phyloP scores from a whole-genome alignment of 805 yeast genomes.

The Candida maesae region DNA sequence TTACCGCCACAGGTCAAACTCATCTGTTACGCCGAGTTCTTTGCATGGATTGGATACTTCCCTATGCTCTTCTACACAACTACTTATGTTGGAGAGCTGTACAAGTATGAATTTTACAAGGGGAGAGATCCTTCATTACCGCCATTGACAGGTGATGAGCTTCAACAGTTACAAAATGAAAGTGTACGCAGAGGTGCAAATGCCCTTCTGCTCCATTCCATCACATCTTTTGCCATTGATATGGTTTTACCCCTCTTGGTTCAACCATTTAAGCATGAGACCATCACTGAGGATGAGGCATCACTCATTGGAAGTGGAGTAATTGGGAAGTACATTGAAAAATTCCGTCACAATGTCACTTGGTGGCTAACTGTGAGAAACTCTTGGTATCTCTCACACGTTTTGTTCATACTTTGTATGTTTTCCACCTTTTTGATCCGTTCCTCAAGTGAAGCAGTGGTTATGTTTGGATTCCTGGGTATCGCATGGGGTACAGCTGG shows the following conservation, averaged over 20 bases:
- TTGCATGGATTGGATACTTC: constrained; percentile 69
- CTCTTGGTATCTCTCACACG: constrained; percentile 50
- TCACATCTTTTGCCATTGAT: constrained; percentile 43
- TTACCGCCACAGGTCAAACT: constrained; percentile 48
- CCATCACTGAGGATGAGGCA: constrained; percentile 11
- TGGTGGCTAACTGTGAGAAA: constrained; percentile 33
- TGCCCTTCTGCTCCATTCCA: constrained; percentile 48
- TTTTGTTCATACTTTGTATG: constrained; percentile 46
- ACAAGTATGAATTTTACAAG: constrained; percentile 35
- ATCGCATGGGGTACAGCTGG: constrained; percentile 59
- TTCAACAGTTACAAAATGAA: constrained; percentile 38
- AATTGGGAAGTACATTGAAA: constrained; percentile 9
- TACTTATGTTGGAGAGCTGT: constrained; percentile 60
- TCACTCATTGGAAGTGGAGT: constrained; percentile 2
- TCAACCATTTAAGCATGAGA: constrained; percentile 27
- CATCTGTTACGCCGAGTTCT: constrained; percentile 54
- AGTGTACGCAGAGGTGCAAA: constrained; percentile 48
- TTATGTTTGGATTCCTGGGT: constrained; percentile 50
- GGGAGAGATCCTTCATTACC: constrained; percentile 34
- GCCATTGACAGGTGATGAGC: constrained; percentile 35
- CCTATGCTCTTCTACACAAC: constrained; percentile 63
- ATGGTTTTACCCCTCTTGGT: constrained; percentile 42
- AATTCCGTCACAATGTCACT: constrained; percentile 10
- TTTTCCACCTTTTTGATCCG: constrained; percentile 42
- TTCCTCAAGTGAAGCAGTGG: constrained; percentile 40